A percentile compares a stretch with the other conserved stretches of the same genome.
phyloP scores from a whole-genome alignment of 352 stramenopile species.

The Pythium phragmitis region DNA sequence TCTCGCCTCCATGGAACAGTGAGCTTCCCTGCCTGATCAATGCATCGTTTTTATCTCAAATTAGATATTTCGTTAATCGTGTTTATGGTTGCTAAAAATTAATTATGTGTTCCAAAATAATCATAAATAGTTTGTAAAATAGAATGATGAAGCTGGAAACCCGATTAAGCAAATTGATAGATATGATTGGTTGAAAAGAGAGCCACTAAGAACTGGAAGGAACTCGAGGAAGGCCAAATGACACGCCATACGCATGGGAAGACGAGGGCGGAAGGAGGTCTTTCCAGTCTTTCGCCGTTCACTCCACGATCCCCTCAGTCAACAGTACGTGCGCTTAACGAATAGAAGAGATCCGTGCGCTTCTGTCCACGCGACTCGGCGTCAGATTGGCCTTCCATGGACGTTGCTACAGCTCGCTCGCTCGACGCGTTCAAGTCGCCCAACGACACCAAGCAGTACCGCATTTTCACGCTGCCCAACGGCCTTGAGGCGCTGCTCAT shows the following conservation, averaged over 20 bases:
- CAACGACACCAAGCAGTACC: conserved; percentile 53
- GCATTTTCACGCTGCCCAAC: conserved; percentile 53
- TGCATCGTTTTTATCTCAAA: background rate
- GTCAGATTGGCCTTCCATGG: background rate
- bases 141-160: too few species aligned
- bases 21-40: background rate
- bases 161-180: too few species aligned
- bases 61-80: conserved; percentile 3
- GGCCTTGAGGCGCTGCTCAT: conserved; percentile 40
- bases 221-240: conserved; percentile 19
- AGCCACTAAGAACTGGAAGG: conserved; percentile 29
- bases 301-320: background rate
- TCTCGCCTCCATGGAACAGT: conserved; percentile 47
- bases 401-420: conserved; percentile 7
- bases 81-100: background rate
- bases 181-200: conserved; percentile 22
- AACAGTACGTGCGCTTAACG: background rate
- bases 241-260: conserved; percentile 11
- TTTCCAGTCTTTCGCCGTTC: background rate
- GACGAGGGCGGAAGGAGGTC: background rate
- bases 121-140: too few species aligned
- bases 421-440: conserved; percentile 41
- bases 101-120: too few species aligned
- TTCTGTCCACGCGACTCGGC: background rate
- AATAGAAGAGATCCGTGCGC: background rate